Evolutionary conservation across 805 yeast genomes (phyloP), one percentile per base, ranked within the genome.

Genomic region (Candida silvicultrix): DNA sequence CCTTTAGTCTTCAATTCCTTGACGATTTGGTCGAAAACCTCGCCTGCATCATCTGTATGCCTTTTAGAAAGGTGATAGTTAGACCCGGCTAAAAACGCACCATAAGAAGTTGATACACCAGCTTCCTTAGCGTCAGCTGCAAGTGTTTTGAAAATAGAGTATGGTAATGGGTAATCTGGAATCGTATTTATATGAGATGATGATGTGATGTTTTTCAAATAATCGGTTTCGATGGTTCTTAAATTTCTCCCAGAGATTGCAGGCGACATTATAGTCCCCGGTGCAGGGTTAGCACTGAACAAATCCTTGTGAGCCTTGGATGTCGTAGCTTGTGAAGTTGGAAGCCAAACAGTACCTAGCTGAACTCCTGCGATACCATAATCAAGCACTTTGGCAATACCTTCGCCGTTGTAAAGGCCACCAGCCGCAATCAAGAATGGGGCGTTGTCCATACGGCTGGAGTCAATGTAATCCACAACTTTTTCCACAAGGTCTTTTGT

Each of bases 281-380:
- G 38, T 2, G 59, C 54, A 7, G 48, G 45, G 23, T 61, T 51
- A 6, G 45, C 52, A 15, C 44, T 28, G n/a, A 56, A 35, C 3
- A 41, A 19, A 9, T 48, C 41, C 38, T 43, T 46, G 23, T 55
- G 58, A 5, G 40, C 31, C 12, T 47, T 28, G 12, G 62, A 51
- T 21, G 55, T 49, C 2, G 52, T 53, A 7, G 53, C 47, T 14
- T 43, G 46, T 2, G 45, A 31, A 0, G 59, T 46, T 15, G 59
- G 54, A 2, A 79, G 59, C 53, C 77, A 76, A 0, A 69, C 67
- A 0, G 84, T 75, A 0, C 85, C 85, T 34, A 79, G n/a, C 46
- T 76, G 83, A 10, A 74, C 81, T 0, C 73, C 80, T 3, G 74
- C 64, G 2, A 80, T 78, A 0, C 83, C 82, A 5, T 51, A 46